phyloP scores from a whole-genome alignment of 345 rosid genomes.

The Excoecaria cochinchinensis region DNA sequence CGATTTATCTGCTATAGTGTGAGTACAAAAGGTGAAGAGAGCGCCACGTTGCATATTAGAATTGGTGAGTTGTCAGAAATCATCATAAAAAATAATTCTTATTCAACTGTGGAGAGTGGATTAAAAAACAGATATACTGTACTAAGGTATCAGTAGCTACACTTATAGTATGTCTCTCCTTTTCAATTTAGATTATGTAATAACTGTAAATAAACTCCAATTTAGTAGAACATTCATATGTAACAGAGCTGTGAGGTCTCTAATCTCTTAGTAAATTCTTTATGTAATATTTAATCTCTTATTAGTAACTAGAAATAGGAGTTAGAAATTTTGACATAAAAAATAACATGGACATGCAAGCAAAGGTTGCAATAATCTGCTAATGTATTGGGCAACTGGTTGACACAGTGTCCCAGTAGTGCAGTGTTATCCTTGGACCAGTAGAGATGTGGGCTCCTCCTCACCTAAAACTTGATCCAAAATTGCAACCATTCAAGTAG shows the following conservation, averaged over 20 bases:
- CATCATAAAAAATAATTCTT: neutral
- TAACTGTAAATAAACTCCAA: no score
- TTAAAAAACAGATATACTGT: neutral
- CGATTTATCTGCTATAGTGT: conserved; percentile 46
- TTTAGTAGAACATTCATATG: no score
- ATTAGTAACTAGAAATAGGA: no score
- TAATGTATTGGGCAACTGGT: neutral
- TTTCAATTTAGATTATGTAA: no score
- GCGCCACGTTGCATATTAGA: conserved; percentile 37
- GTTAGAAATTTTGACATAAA: no score
- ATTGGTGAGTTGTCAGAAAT: conserved; percentile 32
- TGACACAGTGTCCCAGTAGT: neutral
- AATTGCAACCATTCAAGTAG: neutral
- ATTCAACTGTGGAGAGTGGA: neutral
- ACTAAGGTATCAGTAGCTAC: neutral
- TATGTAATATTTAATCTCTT: no score
- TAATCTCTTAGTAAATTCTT: no score
- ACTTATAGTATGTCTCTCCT: no score
- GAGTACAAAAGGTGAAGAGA: conserved; percentile 32
- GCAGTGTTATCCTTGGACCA: neutral
- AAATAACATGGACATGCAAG: no score
- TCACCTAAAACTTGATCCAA: neutral
- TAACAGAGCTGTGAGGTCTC: no score
- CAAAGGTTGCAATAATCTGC: neutral
- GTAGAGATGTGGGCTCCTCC: neutral